Conservation (phyloP, 2,329 filamentous ascomycete species). For the Thyridium curvatum region DNA sequence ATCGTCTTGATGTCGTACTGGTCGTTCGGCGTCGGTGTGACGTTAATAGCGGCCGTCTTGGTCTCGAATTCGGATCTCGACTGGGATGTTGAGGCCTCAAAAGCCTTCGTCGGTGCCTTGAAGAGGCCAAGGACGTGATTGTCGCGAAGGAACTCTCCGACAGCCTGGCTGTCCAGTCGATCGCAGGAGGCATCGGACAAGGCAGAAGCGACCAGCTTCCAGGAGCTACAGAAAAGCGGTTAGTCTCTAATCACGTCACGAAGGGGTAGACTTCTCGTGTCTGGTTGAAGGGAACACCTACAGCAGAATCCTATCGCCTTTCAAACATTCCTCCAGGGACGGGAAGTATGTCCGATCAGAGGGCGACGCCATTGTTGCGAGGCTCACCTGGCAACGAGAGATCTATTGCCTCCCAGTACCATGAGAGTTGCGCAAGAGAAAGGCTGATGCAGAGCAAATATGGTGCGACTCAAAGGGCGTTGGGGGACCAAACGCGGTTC, state of each 20-base stretch:
- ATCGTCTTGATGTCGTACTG: slow-evolving; percentile 71
- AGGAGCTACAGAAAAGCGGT: slow-evolving; percentile 39
- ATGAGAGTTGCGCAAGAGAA: no score
- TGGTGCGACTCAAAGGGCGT: no score
- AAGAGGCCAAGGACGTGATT: slow-evolving; percentile 63
- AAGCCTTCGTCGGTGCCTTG: slow-evolving; percentile 61
- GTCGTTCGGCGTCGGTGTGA: slow-evolving; percentile 60
- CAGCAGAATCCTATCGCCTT: slow-evolving; percentile 74
- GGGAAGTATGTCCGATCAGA: slow-evolving; percentile 72
- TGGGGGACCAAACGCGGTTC: no score
- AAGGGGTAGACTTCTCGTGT: slow-evolving; percentile 4
- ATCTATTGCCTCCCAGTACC: no score
- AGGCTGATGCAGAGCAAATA: no score
- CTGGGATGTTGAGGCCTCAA: slow-evolving; percentile 53
- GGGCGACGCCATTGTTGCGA: slow-evolving; percentile 60
- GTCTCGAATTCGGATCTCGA: slow-evolving; percentile 72
- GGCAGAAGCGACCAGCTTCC: slow-evolving; percentile 53
- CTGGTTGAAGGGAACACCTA: slow-evolving; percentile 46
- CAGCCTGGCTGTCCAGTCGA: slow-evolving; percentile 43
- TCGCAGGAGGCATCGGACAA: slow-evolving; percentile 50
- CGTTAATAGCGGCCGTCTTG: slow-evolving; percentile 80
- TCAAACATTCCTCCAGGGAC: slow-evolving; percentile 77
- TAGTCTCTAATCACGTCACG: slow-evolving; percentile 5
- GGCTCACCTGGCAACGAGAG: slow-evolving; percentile 1
- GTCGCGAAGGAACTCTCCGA: slow-evolving; percentile 67